Base-by-base conservation (phyloP, 2,329 filamentous ascomycete genomes). In the Cladorrhinum sp. region DNA sequence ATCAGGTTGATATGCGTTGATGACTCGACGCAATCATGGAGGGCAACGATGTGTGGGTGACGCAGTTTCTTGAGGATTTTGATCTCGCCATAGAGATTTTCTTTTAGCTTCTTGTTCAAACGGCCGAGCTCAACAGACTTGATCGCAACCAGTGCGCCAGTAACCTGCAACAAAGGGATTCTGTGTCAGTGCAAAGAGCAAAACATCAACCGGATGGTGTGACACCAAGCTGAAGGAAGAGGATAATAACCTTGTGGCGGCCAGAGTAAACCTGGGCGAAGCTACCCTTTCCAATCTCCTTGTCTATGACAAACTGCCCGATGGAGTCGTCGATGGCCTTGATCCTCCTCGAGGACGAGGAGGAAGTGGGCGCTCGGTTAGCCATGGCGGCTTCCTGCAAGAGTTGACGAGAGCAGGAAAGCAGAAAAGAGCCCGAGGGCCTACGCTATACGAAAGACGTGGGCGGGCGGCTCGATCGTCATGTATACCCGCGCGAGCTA, bases 181-280 rank as follows among this genome's bases (percentile, higher is more conserved):
- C 22, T 22, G 24, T 32, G 38, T 59, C 13, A 59, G 32, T 27
- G 53, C 60, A 51, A 59, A 54, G 25, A 54, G 63, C 29, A 59
- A 57, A 56, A 48, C 36, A 58, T n/a, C 50, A 55, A 18, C 45
- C 41, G 9, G 23, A 8, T 25, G 27, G 27, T 7, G 38, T 12
- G 24, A 16, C 23, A 41, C 10, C 45, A 38, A n/a, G n/a, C n/a
- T n/a, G 49, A 32, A 54, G 38, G 57, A 55, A n/a, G 61, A 36
- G 51, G 45, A 22, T 49, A 63, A 87, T 77, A 78, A 96, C 92
- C 78, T 89, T 89, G 77, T 96, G 91, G 68, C 87, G 86, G 65
- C 91, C 92, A 73, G 90, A 86, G 75, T 95, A 98, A 67, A 99
- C 95, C 67, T 92, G 92, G 66, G 95, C 95, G 80, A 98, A 99